Evolutionary conservation across 768 basidiomycete genomes (phyloP).

Genomic region (Lactarius hatsudake): DNA sequence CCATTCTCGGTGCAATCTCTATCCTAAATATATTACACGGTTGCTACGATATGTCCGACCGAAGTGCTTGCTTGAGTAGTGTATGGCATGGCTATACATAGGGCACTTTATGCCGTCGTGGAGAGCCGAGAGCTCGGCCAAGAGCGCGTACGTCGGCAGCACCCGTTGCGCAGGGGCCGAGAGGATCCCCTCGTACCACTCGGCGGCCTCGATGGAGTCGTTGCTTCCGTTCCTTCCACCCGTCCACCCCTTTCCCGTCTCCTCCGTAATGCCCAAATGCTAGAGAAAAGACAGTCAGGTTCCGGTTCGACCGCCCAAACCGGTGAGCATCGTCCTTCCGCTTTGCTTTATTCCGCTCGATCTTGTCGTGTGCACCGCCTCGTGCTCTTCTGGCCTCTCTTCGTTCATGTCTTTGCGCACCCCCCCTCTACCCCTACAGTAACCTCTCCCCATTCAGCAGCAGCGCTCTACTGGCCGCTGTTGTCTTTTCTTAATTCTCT

Average conservation of each 20-base stretch:
- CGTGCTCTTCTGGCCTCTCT: not conserved
- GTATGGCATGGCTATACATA: too few species aligned
- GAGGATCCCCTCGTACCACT: too few species aligned
- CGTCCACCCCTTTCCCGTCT: not conserved
- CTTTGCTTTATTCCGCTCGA: not conserved
- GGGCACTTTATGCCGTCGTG: not conserved
- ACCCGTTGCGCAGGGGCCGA: not conserved
- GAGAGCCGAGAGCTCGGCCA: not conserved
- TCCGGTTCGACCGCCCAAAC: not conserved
- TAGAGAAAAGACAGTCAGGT: slow-evolving; percentile 3
- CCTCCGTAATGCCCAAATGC: not conserved
- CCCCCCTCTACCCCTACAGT: not conserved
- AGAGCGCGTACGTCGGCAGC: not conserved
- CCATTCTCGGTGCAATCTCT: not conserved
- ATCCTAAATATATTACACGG: not conserved
- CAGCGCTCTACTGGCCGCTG: not conserved
- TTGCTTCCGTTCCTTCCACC: not conserved
- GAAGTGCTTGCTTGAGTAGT: not conserved
- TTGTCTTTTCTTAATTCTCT: not conserved
- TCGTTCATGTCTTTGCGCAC: not conserved
- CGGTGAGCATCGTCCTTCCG: slow-evolving; percentile 1
- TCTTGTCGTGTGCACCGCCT: not conserved
- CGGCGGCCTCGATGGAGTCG: too few species aligned
- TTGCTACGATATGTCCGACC: not conserved
- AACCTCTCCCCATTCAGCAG: not conserved